phyloP scores from a whole-genome alignment of 139 green algal genomes.

The Chlorella sp. region DNA sequence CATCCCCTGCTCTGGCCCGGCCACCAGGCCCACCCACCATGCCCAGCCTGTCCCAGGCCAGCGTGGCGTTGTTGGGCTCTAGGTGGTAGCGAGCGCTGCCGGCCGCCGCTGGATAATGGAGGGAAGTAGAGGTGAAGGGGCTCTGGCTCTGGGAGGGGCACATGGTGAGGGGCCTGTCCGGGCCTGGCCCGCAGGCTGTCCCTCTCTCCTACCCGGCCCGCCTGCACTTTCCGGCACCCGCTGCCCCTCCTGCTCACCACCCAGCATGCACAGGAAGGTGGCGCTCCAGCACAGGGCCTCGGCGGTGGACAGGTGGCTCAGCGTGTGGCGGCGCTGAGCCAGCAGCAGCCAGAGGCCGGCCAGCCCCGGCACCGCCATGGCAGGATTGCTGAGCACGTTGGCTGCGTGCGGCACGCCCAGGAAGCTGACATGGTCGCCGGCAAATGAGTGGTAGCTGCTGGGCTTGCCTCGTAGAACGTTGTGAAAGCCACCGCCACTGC shows the following conservation, averaged over 20 bases:
- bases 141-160: background rate
- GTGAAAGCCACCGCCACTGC: background rate
- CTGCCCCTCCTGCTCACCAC: background rate
- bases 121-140: background rate
- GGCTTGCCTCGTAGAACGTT: too few relatives aligned
- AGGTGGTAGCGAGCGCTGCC: background rate
- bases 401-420: slow-evolving; percentile 6
- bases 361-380: background rate
- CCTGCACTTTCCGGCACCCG: too few relatives aligned
- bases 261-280: slow-evolving; percentile 1
- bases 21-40: too few relatives aligned
- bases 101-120: background rate
- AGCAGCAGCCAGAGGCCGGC: background rate
- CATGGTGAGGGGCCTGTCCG: too few relatives aligned
- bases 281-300: background rate
- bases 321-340: background rate
- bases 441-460: slow-evolving; percentile 4
- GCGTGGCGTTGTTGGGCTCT: background rate
- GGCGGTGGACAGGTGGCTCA: background rate
- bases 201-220: too few relatives aligned
- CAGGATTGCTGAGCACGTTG: slow-evolving; percentile 10
- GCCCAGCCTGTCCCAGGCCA: slow-evolving; percentile 9
- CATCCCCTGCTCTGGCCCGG: too few relatives aligned
- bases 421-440: background rate
- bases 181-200: too few relatives aligned